Evolutionary conservation across 768 basidiomycete species (phyloP), one percentile per base, ranked within the genome.

Genomic region (Hypholoma sublateritium): DNA sequence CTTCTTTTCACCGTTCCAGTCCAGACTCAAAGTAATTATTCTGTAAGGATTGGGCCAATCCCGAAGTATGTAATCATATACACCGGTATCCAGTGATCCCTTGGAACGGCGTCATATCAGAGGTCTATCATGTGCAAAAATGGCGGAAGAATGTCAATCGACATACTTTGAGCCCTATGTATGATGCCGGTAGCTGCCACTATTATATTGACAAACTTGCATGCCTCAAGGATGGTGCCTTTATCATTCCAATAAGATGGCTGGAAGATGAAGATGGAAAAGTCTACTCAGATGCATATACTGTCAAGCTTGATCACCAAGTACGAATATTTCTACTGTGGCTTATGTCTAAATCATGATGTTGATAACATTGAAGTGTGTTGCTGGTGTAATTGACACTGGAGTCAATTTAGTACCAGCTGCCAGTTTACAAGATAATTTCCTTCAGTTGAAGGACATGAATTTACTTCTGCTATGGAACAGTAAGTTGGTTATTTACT

Each of bases 51-150:
- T 53, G 52, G 52, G 19, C 24, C 44, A 60, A 35, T 57, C 69
- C 70, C 4, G 32, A 55, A 3, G 58, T 68, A 6, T 48, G 65
- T 35, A 46, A 55, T 4, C 61, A 72, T 36, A 64, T 73, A 11
- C 61, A 58, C 3, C 55, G 62, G 2, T 72, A 73, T 53, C 70
- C 70, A 0, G 67, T 67, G 1, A 66, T 72, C 19, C 57, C 65
- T 1, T 45, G 35, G 0, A 50, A 64, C 44, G 64, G 68, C 1
- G 47, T 67, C 4, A 59, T 72, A 5, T 69, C 67, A 11, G 59
- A 63, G 49, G 52, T 60, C 17, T 63, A 53, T 6, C 59, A 63
- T 42, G 62, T 53, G 21, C 49, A 56, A 3, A 58, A 60, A 51
- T 63, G 59, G 62, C 21, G 58, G 24, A 39, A 52, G 16, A 57